These are phyloP conservation scores for Suillus plorans DNA, from an alignment of 768 basidiomycete genomes.

Conservation along the genomic window DNA sequence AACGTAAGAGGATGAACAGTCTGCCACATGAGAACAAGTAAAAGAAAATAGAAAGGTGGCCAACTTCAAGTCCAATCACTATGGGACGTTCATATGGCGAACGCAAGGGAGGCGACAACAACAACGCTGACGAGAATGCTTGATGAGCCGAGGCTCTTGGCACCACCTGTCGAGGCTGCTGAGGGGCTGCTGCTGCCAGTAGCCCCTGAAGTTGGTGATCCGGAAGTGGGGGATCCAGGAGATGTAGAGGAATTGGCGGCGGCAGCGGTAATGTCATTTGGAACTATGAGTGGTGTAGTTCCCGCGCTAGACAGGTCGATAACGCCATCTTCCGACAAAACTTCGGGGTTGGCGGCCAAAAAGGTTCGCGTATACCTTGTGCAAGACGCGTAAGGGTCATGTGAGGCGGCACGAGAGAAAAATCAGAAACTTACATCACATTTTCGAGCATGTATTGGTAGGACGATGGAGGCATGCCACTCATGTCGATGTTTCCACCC, in stretches of 20 bases:
- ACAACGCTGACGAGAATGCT: constrained; percentile 48
- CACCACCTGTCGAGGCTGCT: constrained; percentile 37
- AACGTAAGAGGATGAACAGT: background rate
- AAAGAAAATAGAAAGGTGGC: background rate
- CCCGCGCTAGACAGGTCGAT: constrained; percentile 47
- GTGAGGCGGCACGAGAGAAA: constrained; percentile 6
- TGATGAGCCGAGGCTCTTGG: constrained; percentile 47
- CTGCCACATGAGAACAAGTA: background rate
- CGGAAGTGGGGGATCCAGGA: constrained; percentile 18
- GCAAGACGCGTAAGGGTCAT: background rate
- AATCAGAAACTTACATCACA: constrained; percentile 36
- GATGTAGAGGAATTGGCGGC: constrained; percentile 31
- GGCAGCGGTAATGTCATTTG: constrained; percentile 52
- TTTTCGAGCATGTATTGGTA: constrained; percentile 53
- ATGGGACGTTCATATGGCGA: constrained; percentile 37
- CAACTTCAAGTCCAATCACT: background rate
- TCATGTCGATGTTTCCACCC: constrained; percentile 65
- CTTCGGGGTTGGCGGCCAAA: constrained; percentile 51
- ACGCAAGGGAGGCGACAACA: constrained; percentile 45
- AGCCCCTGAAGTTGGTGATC: constrained; percentile 20
- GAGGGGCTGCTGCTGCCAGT: constrained; percentile 7
- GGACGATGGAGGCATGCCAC: constrained; percentile 53
- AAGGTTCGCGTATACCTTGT: constrained; percentile 40
- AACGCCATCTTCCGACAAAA: constrained; percentile 47
- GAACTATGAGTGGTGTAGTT: constrained; percentile 55